Evolutionary conservation across 78 protist genomes (phyloP).

Genomic region (Planoprotostelium fungivorum): DNA sequence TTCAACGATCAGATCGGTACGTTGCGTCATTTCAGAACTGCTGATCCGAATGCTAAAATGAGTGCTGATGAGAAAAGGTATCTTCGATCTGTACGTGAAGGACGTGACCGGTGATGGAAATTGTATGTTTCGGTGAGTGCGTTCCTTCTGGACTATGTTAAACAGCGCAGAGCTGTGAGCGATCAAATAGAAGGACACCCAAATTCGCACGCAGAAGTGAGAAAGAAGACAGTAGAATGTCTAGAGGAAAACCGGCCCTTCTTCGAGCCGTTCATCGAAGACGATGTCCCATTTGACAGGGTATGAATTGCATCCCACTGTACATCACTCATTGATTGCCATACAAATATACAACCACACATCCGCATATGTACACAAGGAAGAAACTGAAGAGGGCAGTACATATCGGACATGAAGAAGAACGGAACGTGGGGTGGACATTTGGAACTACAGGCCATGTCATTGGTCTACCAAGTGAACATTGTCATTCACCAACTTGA

Average conservation of each 20-base stretch:
- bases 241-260: slow-evolving; percentile 30
- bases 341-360: no score
- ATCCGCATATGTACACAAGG: slow-evolving; percentile 2
- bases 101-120: slow-evolving; percentile 78
- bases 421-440: slow-evolving; percentile 72
- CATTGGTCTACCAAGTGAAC: slow-evolving; percentile 39
- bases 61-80: no score
- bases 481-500: slow-evolving; percentile 56
- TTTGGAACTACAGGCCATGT: slow-evolving; percentile 46
- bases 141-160: background rate
- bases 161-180: slow-evolving; percentile 30
- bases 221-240: slow-evolving; percentile 25
- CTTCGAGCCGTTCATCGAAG: slow-evolving; percentile 65
- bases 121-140: slow-evolving; percentile 52
- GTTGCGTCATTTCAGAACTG: background rate
- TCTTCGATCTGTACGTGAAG: slow-evolving; percentile 13
- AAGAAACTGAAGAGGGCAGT: slow-evolving; percentile 28
- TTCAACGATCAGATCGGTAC: background rate
- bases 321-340: no score
- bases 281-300: slow-evolving; percentile 22
- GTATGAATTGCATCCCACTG: background rate
- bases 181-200: slow-evolving; percentile 64
- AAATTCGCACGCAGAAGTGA: slow-evolving; percentile 29
- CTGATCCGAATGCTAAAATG: background rate
- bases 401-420: slow-evolving; percentile 38